Base-by-base conservation (phyloP, 2,329 filamentous ascomycete genomes). In the Phaeosphaeriaceae sp. region DNA sequence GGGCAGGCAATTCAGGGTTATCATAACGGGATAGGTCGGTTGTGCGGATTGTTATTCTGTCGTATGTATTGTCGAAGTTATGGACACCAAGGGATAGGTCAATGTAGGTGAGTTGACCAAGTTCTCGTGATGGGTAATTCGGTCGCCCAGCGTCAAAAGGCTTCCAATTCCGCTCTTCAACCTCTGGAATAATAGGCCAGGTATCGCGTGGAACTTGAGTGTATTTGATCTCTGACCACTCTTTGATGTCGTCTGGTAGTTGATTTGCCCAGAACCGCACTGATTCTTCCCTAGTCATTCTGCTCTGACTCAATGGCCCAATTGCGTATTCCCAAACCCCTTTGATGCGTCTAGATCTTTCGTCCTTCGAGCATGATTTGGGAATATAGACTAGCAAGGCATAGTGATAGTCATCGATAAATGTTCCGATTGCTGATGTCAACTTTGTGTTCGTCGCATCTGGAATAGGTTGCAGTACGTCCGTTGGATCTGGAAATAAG, bases 381-480 rank as follows among this genome's bases (percentile, higher is more conserved):
- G 62, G 56, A 28, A 67, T 42, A 11, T 69, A 66, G 9, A 70
- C 42, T 6, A 37, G 28, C 9, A 75, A 39, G 9, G 71, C 71
- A 9, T 48, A 44, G 1, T 33, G 4, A 46, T 71, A 75, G 37
- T 62, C 62, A 35, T 76, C 72, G 2, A 74, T 54, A 36, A 73
- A 74, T 0, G 41, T 15, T 4, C 70, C 72, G 18, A 73, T 68
- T 5, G 70, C 66, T 9, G 53, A 32, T 15, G 37, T 40, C 0
- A 39, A 56, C 2, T 71, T 67, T 15, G 66, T 44, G 15, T 67
- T 26, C 2, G 7, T 11, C 6, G 6, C 64, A 3, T 43, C 21
- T 3, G 67, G 55, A n/a, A 63, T 15, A 4, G 50, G 41, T 4
- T 51, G 42, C 0, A 69, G 48, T 7, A 61, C 66, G 4, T n/a